phyloP scores from a whole-genome alignment of 2,329 filamentous ascomycete genomes.

The Xylaria sp. region DNA sequence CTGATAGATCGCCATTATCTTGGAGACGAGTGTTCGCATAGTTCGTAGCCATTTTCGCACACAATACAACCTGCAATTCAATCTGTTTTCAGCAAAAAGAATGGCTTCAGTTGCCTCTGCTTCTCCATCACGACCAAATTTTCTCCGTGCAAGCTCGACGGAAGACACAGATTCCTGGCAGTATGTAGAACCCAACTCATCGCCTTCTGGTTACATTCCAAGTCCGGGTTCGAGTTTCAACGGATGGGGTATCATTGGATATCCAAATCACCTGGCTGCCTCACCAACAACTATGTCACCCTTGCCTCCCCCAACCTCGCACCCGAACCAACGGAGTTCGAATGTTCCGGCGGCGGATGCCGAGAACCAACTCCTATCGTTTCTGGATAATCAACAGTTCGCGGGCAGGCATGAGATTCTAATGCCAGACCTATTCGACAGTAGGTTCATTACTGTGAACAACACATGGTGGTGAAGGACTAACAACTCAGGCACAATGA shows the following conservation, averaged over 20 bases:
- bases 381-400: slow-evolving; percentile 49
- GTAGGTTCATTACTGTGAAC: slow-evolving; percentile 43
- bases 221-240: slow-evolving; percentile 65
- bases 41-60: not conserved
- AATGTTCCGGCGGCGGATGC: slow-evolving; percentile 48
- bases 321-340: slow-evolving; percentile 46
- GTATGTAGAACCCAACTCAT: slow-evolving; percentile 48
- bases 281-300: slow-evolving; percentile 57
- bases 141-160: slow-evolving; percentile 46
- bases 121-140: slow-evolving; percentile 47
- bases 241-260: slow-evolving; percentile 61
- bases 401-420: slow-evolving; percentile 55
- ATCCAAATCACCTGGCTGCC: slow-evolving; percentile 48
- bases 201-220: slow-evolving; percentile 57
- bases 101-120: slow-evolving; percentile 51
- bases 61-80: slow-evolving; percentile 6
- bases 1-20: not conserved
- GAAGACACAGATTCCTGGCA: slow-evolving; percentile 52
- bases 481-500: slow-evolving; percentile 33
- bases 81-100: slow-evolving; percentile 16
- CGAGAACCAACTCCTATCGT: slow-evolving; percentile 27
- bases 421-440: slow-evolving; percentile 51
- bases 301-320: slow-evolving; percentile 51
- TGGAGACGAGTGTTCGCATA: not conserved
- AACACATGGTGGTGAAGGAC: not conserved